Evolutionary conservation across 495 filamentous ascomycete genomes (phyloP), one percentile per base, ranked within the genome.

Genomic region (Penicillium atrosanguineum): DNA sequence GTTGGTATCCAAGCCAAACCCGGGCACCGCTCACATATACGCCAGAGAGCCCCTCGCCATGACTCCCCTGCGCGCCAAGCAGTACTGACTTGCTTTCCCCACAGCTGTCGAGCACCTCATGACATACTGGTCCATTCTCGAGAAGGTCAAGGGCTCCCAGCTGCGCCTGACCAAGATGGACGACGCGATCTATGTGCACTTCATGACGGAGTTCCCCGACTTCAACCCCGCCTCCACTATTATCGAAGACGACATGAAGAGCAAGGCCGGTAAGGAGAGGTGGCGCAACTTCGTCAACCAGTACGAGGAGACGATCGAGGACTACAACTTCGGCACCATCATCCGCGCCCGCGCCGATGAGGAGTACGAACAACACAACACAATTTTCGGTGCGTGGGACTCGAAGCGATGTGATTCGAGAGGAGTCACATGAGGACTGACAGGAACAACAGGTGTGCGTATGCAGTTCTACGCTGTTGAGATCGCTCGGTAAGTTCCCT

Each of bases 401-500:
- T 9, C 6, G n/a, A n/a, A 19, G 19, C 8, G 38, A 1, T 20
- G 19, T 20, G 16, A 31, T 7, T 16, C 25, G 15, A 16, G 12
- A 34, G 31, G 31, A 12, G 1, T 14, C 31, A 14, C 9, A 4
- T 15, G 12, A 34, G 8, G 40, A 21, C 41, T 55, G 21, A 60
- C 28, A 20, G 18, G 20, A 41, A 25, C 21, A 53, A 53, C 18
- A 72, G 69, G 67, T 53, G 63, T 81, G 59, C 83, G 94, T 49
- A 98, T 98, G 94, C 94, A 99, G 68, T 99, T 99, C 65, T 99
- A 99, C 64, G 94, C 94, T 29, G 72, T 97, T 64, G 94, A 99
- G 73, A 96, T 99, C 64, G 87, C 88, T 11, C 86, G 89, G 88
- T 90, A 64, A 59, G 74, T 28, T 6, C 42, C 19, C 23, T 19